Percentiles rank a stretch among this genome's conserved stretches.
Evolutionary conservation across 2,329 filamentous ascomycete genomes (phyloP).

Genomic region (Grosmannia penicillata): DNA sequence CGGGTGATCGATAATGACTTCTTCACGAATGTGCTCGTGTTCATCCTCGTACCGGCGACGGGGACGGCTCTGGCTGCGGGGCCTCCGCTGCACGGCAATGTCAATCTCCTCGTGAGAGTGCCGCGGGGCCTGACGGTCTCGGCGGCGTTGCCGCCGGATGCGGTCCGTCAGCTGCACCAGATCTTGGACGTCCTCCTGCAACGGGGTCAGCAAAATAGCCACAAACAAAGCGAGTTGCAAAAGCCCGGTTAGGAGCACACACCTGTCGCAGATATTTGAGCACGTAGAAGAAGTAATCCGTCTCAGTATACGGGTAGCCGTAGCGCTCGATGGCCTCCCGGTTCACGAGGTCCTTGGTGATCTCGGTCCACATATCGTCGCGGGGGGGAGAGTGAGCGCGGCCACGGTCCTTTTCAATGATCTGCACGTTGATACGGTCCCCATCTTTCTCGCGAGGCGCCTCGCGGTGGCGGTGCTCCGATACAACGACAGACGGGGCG

Average conservation of each 20-base stretch:
- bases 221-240: no score
- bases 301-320: conserved; percentile 85
- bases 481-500: no score
- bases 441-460: conserved; percentile 20
- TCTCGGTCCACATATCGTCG: conserved; percentile 83
- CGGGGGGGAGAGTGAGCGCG: conserved; percentile 29
- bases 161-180: conserved; percentile 72
- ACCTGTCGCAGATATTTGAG: conserved; percentile 61
- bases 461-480: conserved; percentile 13
- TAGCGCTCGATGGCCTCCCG: conserved; percentile 73
- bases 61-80: conserved; percentile 14
- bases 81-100: conserved; percentile 27
- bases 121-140: conserved; percentile 25
- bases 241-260: no score
- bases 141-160: conserved; percentile 50
- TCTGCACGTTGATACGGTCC: conserved; percentile 26
- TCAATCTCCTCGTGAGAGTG: conserved; percentile 15
- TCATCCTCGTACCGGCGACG: conserved; percentile 38
- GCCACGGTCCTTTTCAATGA: conserved; percentile 25
- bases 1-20: conserved; percentile 46
- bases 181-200: conserved; percentile 74
- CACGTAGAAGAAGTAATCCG: conserved; percentile 77
- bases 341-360: conserved; percentile 82
- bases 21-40: conserved; percentile 52
- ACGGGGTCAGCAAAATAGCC: not conserved